Conservation (phyloP, 768 basidiomycete genomes). For the Sarcodon sp. region DNA sequence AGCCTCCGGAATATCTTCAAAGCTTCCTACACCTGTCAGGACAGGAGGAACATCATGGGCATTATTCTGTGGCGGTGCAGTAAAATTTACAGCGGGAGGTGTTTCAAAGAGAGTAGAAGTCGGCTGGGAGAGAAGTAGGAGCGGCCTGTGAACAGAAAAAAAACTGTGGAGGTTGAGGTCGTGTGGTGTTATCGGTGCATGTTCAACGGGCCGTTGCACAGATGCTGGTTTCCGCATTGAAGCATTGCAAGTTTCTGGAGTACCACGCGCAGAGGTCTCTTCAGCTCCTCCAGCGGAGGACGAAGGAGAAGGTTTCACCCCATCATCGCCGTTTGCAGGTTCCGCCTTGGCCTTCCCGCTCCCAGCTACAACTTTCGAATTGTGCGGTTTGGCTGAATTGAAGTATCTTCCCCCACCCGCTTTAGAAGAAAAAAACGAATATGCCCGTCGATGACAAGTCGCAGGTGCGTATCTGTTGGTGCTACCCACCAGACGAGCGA, state of each 20-base stretch:
- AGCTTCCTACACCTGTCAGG: conserved; percentile 4
- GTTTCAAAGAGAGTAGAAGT: conserved; percentile 39
- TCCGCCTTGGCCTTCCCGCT: not conserved
- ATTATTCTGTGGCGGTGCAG: not conserved
- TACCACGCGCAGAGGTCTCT: not conserved
- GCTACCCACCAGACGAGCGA: not conserved
- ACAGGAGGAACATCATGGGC: not conserved
- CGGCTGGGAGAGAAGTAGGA: conserved; percentile 57
- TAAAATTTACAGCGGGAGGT: conserved; percentile 6
- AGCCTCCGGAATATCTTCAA: conserved; percentile 33
- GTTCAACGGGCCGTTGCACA: conserved; percentile 16
- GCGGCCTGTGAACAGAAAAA: conserved; percentile 71
- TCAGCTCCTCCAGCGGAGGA: conserved; percentile 2
- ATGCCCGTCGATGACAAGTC: not conserved
- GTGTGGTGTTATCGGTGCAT: conserved; percentile 47
- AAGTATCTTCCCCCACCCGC: not conserved
- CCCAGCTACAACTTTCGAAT: not conserved
- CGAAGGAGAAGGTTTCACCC: not conserved
- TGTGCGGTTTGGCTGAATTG: not conserved
- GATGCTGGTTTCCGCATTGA: not conserved
- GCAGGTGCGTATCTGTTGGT: not conserved
- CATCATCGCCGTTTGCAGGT: not conserved
- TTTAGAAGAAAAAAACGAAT: not conserved
- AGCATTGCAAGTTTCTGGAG: not conserved
- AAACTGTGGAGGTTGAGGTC: conserved; percentile 78